phyloP scores from a whole-genome alignment of 257 asterid genomes.

The Ehretia macrophylla region DNA sequence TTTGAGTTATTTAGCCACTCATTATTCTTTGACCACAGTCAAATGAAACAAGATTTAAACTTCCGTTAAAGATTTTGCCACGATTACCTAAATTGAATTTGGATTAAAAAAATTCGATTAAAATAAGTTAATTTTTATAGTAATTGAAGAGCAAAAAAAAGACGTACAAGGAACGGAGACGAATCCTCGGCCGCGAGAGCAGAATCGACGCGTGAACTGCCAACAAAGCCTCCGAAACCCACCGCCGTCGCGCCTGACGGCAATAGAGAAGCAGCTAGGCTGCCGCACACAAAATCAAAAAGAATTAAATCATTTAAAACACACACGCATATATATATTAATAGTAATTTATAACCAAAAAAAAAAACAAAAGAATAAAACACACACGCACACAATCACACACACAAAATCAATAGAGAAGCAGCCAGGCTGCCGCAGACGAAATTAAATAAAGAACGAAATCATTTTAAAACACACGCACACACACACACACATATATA shows the following conservation, averaged over 20 bases:
- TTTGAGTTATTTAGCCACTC: too few relatives aligned
- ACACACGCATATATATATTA: not conserved
- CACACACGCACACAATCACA: not conserved
- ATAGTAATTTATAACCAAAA: not conserved
- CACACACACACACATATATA: not conserved
- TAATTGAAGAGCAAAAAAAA: constrained; percentile 6
- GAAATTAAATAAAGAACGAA: not conserved
- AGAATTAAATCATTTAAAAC: not conserved
- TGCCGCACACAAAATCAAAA: constrained; percentile 24
- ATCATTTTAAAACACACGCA: not conserved
- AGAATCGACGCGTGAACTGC: constrained; percentile 79
- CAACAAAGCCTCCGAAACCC: constrained; percentile 95
- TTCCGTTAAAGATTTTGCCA: too few relatives aligned
- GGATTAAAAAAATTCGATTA: not conserved
- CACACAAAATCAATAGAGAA: constrained; percentile 75
- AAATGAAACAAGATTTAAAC: too few relatives aligned
- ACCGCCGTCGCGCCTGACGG: constrained; percentile 66
- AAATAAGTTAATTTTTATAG: not conserved
- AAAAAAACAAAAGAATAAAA: too few relatives aligned
- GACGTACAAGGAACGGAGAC: constrained; percentile 44
- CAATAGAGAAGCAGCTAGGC: constrained; percentile 87
- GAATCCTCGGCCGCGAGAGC: constrained; percentile 58
- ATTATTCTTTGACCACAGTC: too few relatives aligned
- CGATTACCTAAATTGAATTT: too few relatives aligned
- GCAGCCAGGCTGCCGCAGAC: constrained; percentile 71